Evolutionary conservation across 495 filamentous ascomycete species (phyloP).

Genomic region (Penicillium parvum): DNA sequence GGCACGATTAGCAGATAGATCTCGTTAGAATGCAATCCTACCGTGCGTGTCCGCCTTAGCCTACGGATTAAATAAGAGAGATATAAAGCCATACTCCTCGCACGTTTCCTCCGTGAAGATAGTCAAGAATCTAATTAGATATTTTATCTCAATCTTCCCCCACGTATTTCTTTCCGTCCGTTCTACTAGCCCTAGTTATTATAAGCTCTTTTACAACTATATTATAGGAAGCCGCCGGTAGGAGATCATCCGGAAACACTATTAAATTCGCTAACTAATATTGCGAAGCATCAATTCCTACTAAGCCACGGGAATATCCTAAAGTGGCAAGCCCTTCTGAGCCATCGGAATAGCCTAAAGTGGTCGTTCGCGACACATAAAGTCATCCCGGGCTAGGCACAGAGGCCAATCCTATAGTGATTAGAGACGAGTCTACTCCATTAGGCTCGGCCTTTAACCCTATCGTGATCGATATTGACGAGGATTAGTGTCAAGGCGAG

Average conservation of each 20-base stretch:
- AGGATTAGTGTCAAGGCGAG: background rate
- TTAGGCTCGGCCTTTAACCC: constrained; percentile 2
- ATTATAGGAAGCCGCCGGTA: background rate
- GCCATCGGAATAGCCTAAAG: constrained; percentile 1
- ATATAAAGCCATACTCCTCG: background rate
- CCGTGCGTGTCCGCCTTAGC: too few relatives aligned
- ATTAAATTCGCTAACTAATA: background rate
- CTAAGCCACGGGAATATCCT: constrained; percentile 2
- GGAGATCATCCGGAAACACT: background rate
- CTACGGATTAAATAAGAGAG: background rate
- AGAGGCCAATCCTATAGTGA: background rate
- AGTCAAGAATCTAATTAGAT: too few relatives aligned
- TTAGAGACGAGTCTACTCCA: background rate
- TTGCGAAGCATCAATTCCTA: background rate
- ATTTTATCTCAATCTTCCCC: background rate
- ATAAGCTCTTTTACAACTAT: background rate
- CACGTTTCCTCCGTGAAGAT: too few relatives aligned
- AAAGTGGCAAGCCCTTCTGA: too few relatives aligned
- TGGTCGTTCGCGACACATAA: background rate
- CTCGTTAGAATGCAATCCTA: too few relatives aligned
- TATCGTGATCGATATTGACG: background rate
- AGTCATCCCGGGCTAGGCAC: background rate
- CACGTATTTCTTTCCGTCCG: background rate
- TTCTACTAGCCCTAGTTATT: background rate
- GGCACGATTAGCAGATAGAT: too few relatives aligned